These are phyloP conservation scores for Termitomyces sp. DNA, from an alignment of 768 basidiomycete species.

Conservation along the genomic window DNA sequence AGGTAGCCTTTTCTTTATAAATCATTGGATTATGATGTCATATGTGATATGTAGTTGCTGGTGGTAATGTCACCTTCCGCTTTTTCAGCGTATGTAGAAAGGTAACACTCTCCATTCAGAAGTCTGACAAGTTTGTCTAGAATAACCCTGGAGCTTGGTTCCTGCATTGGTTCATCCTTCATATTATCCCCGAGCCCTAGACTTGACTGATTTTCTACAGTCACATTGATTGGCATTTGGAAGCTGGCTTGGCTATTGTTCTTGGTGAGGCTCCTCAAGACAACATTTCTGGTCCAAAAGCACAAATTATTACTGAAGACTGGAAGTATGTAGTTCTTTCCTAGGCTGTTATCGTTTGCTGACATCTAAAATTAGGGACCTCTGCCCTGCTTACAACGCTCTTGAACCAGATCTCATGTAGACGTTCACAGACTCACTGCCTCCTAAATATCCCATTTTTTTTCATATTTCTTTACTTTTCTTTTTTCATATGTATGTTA, in stretches of 20 bases:
- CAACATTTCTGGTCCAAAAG: constrained; percentile 22
- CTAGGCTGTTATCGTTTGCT: neutral
- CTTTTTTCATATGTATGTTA: too few relatives aligned
- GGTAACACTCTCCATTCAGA: too few relatives aligned
- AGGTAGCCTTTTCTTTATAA: neutral
- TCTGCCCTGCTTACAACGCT: neutral
- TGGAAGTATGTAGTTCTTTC: constrained; percentile 22
- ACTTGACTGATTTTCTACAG: constrained; percentile 7
- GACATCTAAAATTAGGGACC: neutral
- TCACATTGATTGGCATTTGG: constrained; percentile 32
- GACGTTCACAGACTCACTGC: too few relatives aligned
- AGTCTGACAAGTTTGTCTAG: neutral
- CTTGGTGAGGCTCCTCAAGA: constrained; percentile 24
- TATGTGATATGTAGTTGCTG: constrained; percentile 21
- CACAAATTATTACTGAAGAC: constrained; percentile 23
- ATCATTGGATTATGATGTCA: too few relatives aligned
- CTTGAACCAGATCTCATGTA: neutral
- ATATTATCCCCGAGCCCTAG: neutral
- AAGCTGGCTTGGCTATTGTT: constrained; percentile 29
- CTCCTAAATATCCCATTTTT: too few relatives aligned
- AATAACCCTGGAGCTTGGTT: constrained; percentile 60
- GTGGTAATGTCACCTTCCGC: constrained; percentile 29
- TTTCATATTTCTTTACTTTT: too few relatives aligned
- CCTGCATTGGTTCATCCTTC: constrained; percentile 36
- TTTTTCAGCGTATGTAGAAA: constrained; percentile 20